phyloP scores from a whole-genome alignment of 139 green algal genomes.

The Chara braunii region DNA sequence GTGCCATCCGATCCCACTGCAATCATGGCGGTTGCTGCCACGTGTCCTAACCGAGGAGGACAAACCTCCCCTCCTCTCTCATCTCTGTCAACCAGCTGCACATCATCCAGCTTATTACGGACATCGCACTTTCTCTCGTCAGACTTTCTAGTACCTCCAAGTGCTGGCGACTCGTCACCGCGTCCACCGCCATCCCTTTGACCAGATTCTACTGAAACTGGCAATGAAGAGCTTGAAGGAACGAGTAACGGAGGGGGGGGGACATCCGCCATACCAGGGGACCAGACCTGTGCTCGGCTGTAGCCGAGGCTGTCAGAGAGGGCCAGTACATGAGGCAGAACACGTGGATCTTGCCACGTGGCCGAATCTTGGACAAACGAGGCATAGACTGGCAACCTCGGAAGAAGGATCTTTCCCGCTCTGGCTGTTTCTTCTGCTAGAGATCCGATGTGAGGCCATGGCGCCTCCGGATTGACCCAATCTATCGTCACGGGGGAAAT shows the following conservation, averaged over 20 bases:
- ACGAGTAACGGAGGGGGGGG: background rate
- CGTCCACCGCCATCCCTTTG: background rate
- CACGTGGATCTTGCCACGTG: background rate
- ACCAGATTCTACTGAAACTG: too few relatives aligned
- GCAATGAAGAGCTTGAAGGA: background rate
- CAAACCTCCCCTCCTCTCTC: too few relatives aligned
- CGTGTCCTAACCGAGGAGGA: too few relatives aligned
- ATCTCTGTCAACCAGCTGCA: background rate
- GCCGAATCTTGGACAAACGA: conserved; percentile 34
- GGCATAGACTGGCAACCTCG: conserved; percentile 70
- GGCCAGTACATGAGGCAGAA: background rate
- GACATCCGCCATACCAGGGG: background rate
- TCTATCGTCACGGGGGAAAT: conserved; percentile 74
- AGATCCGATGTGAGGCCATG: conserved; percentile 65
- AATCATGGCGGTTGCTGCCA: too few relatives aligned
- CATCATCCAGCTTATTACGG: too few relatives aligned
- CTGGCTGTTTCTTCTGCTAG: conserved; percentile 56
- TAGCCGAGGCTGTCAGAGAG: background rate
- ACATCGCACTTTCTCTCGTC: too few relatives aligned
- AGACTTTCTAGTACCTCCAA: too few relatives aligned
- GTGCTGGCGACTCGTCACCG: background rate
- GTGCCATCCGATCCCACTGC: background rate
- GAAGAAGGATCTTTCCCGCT: conserved; percentile 60
- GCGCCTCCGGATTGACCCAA: conserved; percentile 71
- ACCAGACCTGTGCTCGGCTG: conserved; percentile 1